Percentiles rank a stretch among this genome's conserved stretches.
These are phyloP conservation scores for Apophysomyces elegans DNA, from an alignment of 371 early-diverging fungal genomes.

Conservation along the genomic window DNA sequence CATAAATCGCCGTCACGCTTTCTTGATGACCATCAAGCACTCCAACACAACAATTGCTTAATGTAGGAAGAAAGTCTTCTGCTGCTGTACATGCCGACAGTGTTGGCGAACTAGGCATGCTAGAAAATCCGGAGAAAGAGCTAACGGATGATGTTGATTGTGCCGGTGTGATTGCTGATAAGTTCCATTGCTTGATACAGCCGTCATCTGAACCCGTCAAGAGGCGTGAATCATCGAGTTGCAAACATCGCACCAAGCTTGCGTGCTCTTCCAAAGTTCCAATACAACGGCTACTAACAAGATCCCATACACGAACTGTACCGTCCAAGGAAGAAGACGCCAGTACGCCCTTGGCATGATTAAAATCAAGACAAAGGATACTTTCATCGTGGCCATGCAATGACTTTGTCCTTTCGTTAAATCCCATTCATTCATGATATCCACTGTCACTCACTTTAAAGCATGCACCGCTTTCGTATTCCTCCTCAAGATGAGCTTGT, in stretches of 20 bases:
- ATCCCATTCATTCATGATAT: conserved; percentile 13
- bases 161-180: conserved; percentile 54
- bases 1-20: conserved; percentile 57
- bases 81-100: conserved; percentile 25
- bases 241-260: conserved; percentile 70
- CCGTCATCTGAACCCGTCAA: conserved; percentile 84
- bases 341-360: conserved; percentile 64
- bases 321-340: conserved; percentile 82
- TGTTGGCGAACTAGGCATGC: conserved; percentile 38
- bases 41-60: conserved; percentile 43
- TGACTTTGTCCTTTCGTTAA: conserved; percentile 42
- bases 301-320: conserved; percentile 78
- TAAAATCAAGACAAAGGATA: conserved; percentile 72
- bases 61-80: conserved; percentile 25
- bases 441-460: conserved; percentile 32
- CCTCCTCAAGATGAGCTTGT: conserved; percentile 28
- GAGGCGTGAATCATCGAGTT: conserved; percentile 64
- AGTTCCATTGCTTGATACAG: conserved; percentile 85
- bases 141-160: conserved; percentile 33
- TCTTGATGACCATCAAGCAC: conserved; percentile 60
- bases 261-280: conserved; percentile 66
- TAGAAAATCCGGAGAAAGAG: conserved; percentile 25
- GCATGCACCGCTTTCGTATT: conserved; percentile 46
- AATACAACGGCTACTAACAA: conserved; percentile 58
- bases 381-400: conserved; percentile 76